Evolutionary conservation across 2,329 filamentous ascomycete species (phyloP).

Genomic region (Colletotrichum viniferum): DNA sequence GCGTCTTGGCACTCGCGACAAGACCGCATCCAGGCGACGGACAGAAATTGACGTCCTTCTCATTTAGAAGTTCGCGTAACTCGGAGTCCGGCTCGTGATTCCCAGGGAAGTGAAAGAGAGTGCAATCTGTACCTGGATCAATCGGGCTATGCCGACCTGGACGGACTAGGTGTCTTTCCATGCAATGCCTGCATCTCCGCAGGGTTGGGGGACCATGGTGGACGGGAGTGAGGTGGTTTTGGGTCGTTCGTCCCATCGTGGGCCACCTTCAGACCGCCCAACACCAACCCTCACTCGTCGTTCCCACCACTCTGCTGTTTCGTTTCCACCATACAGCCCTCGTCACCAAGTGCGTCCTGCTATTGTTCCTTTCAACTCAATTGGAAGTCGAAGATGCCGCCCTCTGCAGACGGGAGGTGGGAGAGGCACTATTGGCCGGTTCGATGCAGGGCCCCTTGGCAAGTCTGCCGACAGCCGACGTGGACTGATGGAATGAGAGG

Average conservation of each 20-base stretch:
- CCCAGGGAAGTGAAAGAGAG: neutral
- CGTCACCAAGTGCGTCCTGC: neutral
- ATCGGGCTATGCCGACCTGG: slow-evolving; percentile 5
- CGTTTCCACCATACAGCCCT: neutral
- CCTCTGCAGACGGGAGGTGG: neutral
- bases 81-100: neutral
- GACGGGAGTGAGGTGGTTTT: neutral
- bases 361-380: neutral
- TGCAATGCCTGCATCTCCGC: neutral
- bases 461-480: slow-evolving; percentile 19
- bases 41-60: neutral
- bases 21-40: neutral
- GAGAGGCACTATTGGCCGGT: neutral
- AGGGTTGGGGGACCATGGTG: neutral
- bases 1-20: neutral
- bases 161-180: neutral
- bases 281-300: neutral
- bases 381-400: neutral
- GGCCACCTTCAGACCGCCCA: neutral
- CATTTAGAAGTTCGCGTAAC: neutral
- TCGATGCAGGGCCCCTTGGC: slow-evolving; percentile 16
- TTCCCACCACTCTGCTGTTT: neutral
- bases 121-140: neutral
- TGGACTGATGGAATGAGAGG: slow-evolving; percentile 1
- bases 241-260: slow-evolving; percentile 14